Base-by-base conservation (phyloP, 176 grass and related monocot genomes). In the Lolium multiflorum region DNA sequence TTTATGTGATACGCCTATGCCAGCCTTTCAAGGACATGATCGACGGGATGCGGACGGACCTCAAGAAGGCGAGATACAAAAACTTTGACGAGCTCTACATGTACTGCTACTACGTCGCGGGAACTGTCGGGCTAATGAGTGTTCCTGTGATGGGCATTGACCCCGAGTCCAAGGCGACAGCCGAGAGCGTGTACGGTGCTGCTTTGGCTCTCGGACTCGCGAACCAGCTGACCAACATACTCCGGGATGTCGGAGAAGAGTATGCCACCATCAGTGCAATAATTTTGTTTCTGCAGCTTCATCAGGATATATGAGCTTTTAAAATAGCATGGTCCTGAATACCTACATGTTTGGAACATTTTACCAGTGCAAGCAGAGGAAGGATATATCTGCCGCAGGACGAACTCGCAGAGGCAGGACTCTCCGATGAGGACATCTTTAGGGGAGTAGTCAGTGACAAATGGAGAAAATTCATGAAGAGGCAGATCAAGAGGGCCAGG, bases 1-100 rank as follows among this genome's bases (percentile, higher is more conserved):
- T 18, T 89, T n/a, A 48, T 2, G 78, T 26, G 14, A 44, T 5
- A 2, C 44, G 15, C 13, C 11, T 80, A 35, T 87, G 37, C 3
- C 85, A 94, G 94, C 97, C 97, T 47, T 96, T 98, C 90, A 94
- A 82, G 67, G 97, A 98, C 87, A 98, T 98, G 97, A 91, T 94
- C 5, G 94, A 96, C 83, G 97, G 97, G 22, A 98, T 98, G 97
- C 84, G 97, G 58, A 88, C 91, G 14, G 97, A 98, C 71, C 82
- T 98, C 3, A 80, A 76, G n/a, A 98, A 93, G 84, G 85, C 90
- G 0, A 94, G 97, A 65, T 98, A 98, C 50, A 82, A 88, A 2
- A 96, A 90, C 70, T 98, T 98, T 0, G 94, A 98, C 1, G 97
- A 98, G 87, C 89, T 98, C 31, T 98, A 98, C 82, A 93, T 98